These are phyloP conservation scores for Elasticomyces elasticus DNA, from an alignment of 495 filamentous ascomycete species.

Conservation along the genomic window DNA sequence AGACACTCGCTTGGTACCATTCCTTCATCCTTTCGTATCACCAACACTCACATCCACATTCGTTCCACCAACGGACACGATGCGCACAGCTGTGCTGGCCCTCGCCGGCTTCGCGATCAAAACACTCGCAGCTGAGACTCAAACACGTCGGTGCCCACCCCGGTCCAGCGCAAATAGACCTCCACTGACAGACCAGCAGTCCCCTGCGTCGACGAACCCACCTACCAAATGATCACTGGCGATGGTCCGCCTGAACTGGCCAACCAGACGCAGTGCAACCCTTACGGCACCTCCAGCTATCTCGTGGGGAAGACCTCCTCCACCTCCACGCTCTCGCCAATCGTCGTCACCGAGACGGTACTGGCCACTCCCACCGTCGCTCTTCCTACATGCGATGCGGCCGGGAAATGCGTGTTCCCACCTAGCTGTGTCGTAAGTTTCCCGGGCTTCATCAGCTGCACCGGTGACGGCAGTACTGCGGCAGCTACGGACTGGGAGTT, in stretches of 20 bases:
- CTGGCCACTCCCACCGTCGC: not conserved
- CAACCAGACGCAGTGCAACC: not conserved
- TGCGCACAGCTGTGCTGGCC: not conserved
- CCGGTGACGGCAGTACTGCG: not conserved
- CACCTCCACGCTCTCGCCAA: not conserved
- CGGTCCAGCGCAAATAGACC: not conserved
- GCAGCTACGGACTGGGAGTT: not conserved
- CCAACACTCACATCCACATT: not conserved
- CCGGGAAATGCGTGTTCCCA: not conserved
- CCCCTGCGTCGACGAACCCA: no score
- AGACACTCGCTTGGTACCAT: not conserved
- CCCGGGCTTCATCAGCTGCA: not conserved
- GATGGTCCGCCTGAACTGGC: no score
- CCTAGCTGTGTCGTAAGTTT: slow-evolving; percentile 1
- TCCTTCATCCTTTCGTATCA: not conserved
- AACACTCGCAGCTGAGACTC: not conserved
- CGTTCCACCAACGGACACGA: not conserved
- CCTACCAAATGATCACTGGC: no score
- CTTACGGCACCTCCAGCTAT: not conserved
- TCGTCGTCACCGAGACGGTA: not conserved
- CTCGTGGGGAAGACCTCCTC: not conserved
- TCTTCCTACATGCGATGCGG: not conserved
- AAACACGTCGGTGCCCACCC: not conserved
- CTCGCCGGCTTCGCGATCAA: not conserved
- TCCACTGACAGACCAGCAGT: no score